Evolutionary conservation across 306 rosid species (phyloP).

Genomic region (Cicer judaicum): DNA sequence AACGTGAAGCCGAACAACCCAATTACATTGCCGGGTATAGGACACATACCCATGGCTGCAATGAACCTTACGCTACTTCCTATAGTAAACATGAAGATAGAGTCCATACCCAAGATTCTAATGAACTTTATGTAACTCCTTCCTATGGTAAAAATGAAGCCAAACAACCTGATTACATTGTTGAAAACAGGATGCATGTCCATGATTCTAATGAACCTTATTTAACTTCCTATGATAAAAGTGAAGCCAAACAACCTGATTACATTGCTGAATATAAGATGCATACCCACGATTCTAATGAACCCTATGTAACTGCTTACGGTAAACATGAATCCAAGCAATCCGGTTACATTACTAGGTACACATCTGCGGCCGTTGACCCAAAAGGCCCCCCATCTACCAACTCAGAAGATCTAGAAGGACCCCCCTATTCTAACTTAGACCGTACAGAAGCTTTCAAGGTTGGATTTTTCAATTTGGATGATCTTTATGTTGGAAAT

Average conservation of each 20-base stretch:
- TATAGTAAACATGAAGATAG: background rate
- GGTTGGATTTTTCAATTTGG: slow-evolving; percentile 54
- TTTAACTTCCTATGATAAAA: no score
- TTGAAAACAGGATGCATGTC: background rate
- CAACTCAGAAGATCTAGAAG: background rate
- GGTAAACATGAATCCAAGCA: background rate
- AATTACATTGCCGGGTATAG: background rate
- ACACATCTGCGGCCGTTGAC: background rate
- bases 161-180: background rate
- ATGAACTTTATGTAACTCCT: background rate
- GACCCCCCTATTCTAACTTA: background rate
- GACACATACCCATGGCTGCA: background rate
- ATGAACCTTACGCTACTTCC: background rate
- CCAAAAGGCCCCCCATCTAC: background rate
- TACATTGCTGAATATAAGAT: background rate
- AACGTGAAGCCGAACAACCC: background rate
- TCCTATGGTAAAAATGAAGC: background rate
- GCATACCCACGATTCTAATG: background rate
- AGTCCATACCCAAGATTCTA: background rate
- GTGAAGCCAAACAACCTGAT: background rate
- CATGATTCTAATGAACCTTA: background rate
- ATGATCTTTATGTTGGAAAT: slow-evolving; percentile 56
- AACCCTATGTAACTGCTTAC: background rate
- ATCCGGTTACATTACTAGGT: background rate
- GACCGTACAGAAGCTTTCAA: slow-evolving; percentile 61